Evolutionary conservation across 2,329 filamentous ascomycete genomes (phyloP), one percentile per base, ranked within the genome.

Genomic region (Fusarium tanahbumbuense): DNA sequence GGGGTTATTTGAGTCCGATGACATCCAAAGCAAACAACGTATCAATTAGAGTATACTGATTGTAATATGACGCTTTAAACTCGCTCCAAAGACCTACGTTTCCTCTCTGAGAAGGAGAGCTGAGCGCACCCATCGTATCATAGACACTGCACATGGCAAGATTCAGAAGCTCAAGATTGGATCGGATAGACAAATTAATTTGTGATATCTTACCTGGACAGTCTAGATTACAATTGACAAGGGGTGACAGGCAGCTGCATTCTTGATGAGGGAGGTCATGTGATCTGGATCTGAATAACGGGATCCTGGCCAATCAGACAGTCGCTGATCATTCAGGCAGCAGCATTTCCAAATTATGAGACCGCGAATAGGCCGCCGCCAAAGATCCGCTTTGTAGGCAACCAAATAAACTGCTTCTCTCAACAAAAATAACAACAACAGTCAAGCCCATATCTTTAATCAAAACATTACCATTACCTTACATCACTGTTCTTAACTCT

Each of bases 351-450:
- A 56, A 48, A 64, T 62, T 42, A 15, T 58, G 57, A 70, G 63
- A 57, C 74, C 74, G 70, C 73, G 70, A 71, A 73, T 64, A 67
- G 70, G 70, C 74, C 73, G 73, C 58, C 61, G 45, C 57, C 47
- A 52, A 23, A 71, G 73, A 73, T 76, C 75, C 75, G 75, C 75
- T 76, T 72, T 72, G 53, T 56, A 76, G 75, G 75, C 75, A 76
- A 66, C 75, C 68, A 74, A 56, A 76, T 76, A 75, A 70, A 71
- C 66, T 49, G 67, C 53, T 32, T 50, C 55, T 46, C 50, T 64
- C 63, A 70, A 65, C 68, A 71, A 69, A 68, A 56, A 47, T 20
- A 22, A 32, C 34, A 37, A 37, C 9, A 50, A 63, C 42, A 56
- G 56, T 62, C 34, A 34, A 53, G 48, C 25, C 44, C 20, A 28